These are phyloP conservation scores for Carex scoparia DNA, from an alignment of 176 grass and related monocot genomes.

Conservation along the genomic window DNA sequence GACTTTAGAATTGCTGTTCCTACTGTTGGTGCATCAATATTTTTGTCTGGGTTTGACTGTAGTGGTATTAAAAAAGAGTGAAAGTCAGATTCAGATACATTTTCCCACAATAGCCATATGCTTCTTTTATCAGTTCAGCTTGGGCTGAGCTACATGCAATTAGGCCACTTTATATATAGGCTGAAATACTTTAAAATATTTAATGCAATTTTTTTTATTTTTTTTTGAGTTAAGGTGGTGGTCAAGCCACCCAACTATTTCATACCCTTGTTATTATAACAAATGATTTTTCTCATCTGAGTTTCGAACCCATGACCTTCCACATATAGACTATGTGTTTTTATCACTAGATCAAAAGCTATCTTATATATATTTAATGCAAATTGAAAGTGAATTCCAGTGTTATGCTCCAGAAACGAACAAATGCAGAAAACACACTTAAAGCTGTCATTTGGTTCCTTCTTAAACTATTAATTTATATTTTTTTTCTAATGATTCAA, in stretches of 20 bases:
- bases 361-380: too few relatives aligned
- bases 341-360: too few relatives aligned
- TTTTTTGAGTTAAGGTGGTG: too few relatives aligned
- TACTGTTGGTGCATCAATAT: constrained; percentile 51
- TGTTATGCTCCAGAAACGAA: not conserved
- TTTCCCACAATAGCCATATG: not conserved
- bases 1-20: constrained; percentile 75
- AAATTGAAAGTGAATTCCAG: not conserved
- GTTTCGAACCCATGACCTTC: too few relatives aligned
- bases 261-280: too few relatives aligned
- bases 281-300: too few relatives aligned
- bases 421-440: not conserved
- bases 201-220: not conserved
- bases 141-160: not conserved
- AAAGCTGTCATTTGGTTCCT: not conserved
- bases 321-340: too few relatives aligned
- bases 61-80: constrained; percentile 15
- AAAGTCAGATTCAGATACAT: constrained; percentile 4
- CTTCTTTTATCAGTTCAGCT: not conserved
- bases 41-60: constrained; percentile 55
- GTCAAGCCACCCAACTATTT: too few relatives aligned
- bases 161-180: not conserved
- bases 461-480: not conserved
- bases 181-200: not conserved
- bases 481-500: not conserved